Evolutionary conservation across 352 stramenopile genomes (phyloP).

Genomic region (Globisporangium cylindrosporum): DNA sequence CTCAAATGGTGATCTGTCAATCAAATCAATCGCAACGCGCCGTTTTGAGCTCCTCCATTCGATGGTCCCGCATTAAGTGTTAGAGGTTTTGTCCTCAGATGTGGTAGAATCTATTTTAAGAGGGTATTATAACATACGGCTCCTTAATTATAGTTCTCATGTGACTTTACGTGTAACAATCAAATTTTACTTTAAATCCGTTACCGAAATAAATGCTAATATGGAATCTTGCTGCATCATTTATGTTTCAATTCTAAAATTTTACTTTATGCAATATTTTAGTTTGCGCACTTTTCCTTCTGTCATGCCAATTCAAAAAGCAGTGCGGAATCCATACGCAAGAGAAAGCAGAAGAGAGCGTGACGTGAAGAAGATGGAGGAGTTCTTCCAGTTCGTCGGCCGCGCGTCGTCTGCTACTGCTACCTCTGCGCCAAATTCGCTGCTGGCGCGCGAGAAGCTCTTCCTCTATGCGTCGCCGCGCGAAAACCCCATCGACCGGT

Average conservation of each 20-base stretch:
- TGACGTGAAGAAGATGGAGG: conserved; percentile 39
- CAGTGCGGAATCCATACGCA: neutral
- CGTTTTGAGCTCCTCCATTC: conserved; percentile 22
- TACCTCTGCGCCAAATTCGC: conserved; percentile 16
- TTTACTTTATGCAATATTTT: neutral
- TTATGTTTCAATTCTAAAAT: neutral
- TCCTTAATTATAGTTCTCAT: neutral
- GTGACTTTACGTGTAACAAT: too few relatives aligned
- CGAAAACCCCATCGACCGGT: conserved; percentile 55
- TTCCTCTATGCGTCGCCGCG: conserved; percentile 64
- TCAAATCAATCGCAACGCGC: conserved; percentile 2
- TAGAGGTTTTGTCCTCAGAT: neutral
- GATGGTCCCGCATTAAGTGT: conserved; percentile 8
- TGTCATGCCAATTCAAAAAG: neutral
- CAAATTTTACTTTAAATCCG: neutral
- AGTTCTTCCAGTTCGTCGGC: conserved; percentile 73
- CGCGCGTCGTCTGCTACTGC: conserved; percentile 10
- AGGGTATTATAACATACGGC: neutral
- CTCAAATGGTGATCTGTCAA: conserved; percentile 6
- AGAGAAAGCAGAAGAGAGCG: neutral
- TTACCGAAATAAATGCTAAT: neutral
- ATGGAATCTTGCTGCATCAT: neutral
- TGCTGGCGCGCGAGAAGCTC: conserved; percentile 42
- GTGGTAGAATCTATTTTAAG: neutral
- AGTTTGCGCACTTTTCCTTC: neutral